Conservation (phyloP, 108 stramenopile genomes). For the Cyclotella baltica region DNA sequence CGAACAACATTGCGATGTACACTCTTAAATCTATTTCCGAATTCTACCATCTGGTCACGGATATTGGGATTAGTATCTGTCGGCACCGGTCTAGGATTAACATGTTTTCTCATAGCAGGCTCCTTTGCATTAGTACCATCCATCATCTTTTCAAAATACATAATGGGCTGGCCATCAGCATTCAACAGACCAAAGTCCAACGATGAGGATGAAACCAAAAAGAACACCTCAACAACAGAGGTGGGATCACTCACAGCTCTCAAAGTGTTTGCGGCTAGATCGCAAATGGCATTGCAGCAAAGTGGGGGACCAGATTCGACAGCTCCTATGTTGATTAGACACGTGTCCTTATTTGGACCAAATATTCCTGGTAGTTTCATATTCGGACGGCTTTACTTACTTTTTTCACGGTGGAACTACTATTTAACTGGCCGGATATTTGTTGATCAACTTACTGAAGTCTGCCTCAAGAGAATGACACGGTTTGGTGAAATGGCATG, state of each 20-base stretch:
- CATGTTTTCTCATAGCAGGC: neutral
- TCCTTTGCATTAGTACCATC: constrained; percentile 5
- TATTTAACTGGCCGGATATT: constrained; percentile 29
- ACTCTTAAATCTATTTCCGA: constrained; percentile 20
- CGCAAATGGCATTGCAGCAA: constrained; percentile 17
- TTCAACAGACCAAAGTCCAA: constrained; percentile 5
- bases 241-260: constrained; percentile 21
- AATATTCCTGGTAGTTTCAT: constrained; percentile 25
- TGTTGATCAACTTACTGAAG: constrained; percentile 24
- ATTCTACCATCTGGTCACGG: neutral
- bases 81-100: neutral
- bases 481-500: constrained; percentile 16
- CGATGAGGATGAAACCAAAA: neutral
- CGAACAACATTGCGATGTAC: constrained; percentile 18
- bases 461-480: neutral
- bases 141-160: constrained; percentile 25
- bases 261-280: constrained; percentile 20
- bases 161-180: constrained; percentile 16
- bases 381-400: constrained; percentile 2
- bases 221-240: constrained; percentile 5
- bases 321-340: constrained; percentile 18
- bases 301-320: constrained; percentile 28
- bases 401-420: constrained; percentile 13
- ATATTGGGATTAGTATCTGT: constrained; percentile 6
- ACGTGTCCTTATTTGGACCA: constrained; percentile 25